Evolutionary conservation across 2,329 filamentous ascomycete species (phyloP).

Genomic region (Sclerotiophoma versabilis): DNA sequence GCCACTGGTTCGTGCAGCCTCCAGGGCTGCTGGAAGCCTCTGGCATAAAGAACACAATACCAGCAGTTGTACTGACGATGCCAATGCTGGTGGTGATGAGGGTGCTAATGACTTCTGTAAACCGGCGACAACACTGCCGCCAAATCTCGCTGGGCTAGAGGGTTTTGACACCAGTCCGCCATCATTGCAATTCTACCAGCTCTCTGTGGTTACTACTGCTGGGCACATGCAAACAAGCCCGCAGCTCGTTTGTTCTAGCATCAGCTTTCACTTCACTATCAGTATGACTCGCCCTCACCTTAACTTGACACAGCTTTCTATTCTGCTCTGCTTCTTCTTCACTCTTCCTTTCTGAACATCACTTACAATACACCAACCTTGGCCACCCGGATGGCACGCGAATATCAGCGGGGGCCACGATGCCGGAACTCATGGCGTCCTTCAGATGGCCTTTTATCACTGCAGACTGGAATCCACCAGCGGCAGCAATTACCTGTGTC

Average conservation of each 20-base stretch:
- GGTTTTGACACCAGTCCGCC: no score
- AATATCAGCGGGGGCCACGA: background rate
- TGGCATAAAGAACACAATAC: no score
- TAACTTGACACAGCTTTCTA: background rate
- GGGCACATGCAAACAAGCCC: background rate
- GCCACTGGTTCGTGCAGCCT: no score
- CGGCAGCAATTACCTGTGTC: background rate
- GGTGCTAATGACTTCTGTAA: no score
- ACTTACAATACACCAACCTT: background rate
- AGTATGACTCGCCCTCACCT: slow-evolving; percentile 1
- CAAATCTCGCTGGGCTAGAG: no score
- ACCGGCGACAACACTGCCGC: no score
- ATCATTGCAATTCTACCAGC: no score
- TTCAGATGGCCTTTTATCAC: slow-evolving; percentile 1
- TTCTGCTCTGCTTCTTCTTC: background rate
- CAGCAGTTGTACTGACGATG: no score
- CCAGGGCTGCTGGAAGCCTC: no score
- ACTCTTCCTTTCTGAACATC: no score
- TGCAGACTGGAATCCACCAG: background rate
- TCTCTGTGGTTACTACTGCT: no score
- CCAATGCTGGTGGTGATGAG: no score
- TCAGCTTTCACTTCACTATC: slow-evolving; percentile 8
- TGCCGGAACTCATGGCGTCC: slow-evolving; percentile 11
- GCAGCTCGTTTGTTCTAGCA: background rate
- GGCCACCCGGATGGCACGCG: background rate